Base-by-base conservation (phyloP, 345 rosid species). In the Populus euphratica region DNA sequence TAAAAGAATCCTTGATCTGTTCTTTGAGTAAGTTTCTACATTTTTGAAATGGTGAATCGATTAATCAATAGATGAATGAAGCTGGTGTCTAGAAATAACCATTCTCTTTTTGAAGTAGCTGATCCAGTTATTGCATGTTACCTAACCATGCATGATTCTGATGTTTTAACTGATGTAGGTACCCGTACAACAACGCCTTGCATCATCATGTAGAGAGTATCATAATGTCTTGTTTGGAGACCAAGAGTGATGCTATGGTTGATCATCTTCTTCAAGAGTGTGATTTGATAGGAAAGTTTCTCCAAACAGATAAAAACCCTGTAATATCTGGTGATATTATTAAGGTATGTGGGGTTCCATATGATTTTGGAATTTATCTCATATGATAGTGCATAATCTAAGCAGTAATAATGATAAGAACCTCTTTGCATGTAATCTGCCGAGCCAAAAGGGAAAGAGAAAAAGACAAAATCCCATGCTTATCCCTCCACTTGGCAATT, bases 141-240 rank as follows among this genome's bases (percentile, higher is more conserved):
- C 67, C 39, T 76, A 69, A 64, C 67, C 66, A 13, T 67, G 29
- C n/a, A 33, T 49, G 35, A 69, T 73, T 77, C 66, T 80, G 66
- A 61, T 83, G 6, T 77, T 78, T 63, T 69, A 69, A 78, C 76
- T 79, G 63, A 44, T 87, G 82, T 85, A 96, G 99, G 93, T 96
- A 96, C 77, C 99, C 97, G 3, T 96, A 81, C 87, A 96, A 94
- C 80, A 96, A 96, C 79, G 97, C 97, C 29, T 78, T 96, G 84
- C 99, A 96, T 85, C 98, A 94, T 87, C 98, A 94, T 71, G 96
- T 92, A 59, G 99, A 96, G 85, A 96, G 92, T 82, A 89, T 94
- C 72, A 81, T 94, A 77, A 76, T 87, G 61, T 92, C 97, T 23
- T 96, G 99, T 83, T 81, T 92, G 87, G 97, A 94, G 82, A 90